Conservation (phyloP, 352 stramenopile species). For the Phytophthora boehmeriae region DNA sequence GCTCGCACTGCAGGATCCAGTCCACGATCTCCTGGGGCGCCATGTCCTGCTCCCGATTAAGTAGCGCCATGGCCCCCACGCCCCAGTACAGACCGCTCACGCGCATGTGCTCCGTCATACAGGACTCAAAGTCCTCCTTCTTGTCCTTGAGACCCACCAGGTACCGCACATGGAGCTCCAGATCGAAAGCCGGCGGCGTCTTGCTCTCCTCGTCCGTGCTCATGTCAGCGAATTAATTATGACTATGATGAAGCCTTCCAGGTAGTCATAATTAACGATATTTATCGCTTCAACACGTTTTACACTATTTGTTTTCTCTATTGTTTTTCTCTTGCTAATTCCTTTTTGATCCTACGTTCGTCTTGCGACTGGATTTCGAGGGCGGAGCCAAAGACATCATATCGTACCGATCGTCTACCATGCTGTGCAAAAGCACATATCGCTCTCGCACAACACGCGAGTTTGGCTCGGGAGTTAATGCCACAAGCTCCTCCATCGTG, state of each 20-base stretch:
- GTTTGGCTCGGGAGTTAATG: slow-evolving; percentile 47
- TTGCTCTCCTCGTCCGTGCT: slow-evolving; percentile 29
- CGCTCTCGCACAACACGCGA: slow-evolving; percentile 62
- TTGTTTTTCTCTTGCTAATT: slow-evolving; percentile 1
- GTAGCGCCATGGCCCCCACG: slow-evolving; percentile 93
- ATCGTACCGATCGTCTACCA: slow-evolving; percentile 88
- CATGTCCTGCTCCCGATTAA: slow-evolving; percentile 90
- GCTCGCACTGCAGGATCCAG: slow-evolving; percentile 96
- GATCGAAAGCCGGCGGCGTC: slow-evolving; percentile 49
- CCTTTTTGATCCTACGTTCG: slow-evolving; percentile 4
- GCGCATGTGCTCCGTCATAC: slow-evolving; percentile 97
- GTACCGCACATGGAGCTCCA: slow-evolving; percentile 82
- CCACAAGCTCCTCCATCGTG: slow-evolving; percentile 76
- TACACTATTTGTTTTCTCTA: slow-evolving; percentile 2
- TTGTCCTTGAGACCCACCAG: slow-evolving; percentile 82
- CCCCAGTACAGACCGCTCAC: slow-evolving; percentile 99
- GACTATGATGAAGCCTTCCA: too few species aligned
- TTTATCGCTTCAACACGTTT: too few species aligned
- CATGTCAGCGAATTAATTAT: slow-evolving; percentile 8
- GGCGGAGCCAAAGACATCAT: slow-evolving; percentile 79
- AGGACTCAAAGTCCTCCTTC: slow-evolving; percentile 91
- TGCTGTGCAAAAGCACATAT: slow-evolving; percentile 83
- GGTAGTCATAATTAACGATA: too few species aligned
- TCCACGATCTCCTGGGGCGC: slow-evolving; percentile 88
- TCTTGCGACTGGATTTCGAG: slow-evolving; percentile 45